Conservation (phyloP, 805 yeast genomes). For the Hermanozyma aechmeae region DNA sequence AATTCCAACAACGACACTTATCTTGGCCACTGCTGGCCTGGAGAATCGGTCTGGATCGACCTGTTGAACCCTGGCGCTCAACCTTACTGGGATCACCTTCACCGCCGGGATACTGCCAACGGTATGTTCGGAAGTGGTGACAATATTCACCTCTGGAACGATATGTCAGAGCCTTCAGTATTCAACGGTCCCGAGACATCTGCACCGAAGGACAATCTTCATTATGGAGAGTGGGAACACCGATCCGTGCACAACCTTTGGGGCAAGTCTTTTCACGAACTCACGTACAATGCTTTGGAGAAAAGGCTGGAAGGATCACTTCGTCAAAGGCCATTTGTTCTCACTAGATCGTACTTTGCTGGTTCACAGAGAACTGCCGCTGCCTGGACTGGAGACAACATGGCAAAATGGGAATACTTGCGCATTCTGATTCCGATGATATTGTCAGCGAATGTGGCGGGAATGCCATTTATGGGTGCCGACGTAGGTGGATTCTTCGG, state of each 20-base stretch:
- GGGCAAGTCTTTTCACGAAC: constrained; percentile 73
- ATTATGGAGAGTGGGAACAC: constrained; percentile 78
- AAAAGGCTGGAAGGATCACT: constrained; percentile 36
- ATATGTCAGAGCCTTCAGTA: constrained; percentile 96
- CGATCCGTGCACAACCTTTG: constrained; percentile 83
- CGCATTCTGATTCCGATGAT: constrained; percentile 79
- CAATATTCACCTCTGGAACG: constrained; percentile 88
- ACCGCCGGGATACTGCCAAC: constrained; percentile 33
- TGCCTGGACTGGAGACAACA: constrained; percentile 97
- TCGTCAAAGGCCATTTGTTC: constrained; percentile 69
- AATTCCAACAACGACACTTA: constrained; percentile 41
- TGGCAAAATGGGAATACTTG: constrained; percentile 86
- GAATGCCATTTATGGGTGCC: constrained; percentile 90
- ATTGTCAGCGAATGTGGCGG: constrained; percentile 69
- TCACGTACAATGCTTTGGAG: constrained; percentile 61
- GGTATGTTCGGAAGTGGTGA: constrained; percentile 33
- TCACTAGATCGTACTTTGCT: constrained; percentile 79
- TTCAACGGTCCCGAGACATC: constrained; percentile 93
- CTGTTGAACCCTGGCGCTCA: constrained; percentile 58
- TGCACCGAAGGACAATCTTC: constrained; percentile 73
- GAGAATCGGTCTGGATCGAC: constrained; percentile 91
- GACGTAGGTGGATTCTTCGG: constrained; percentile 98
- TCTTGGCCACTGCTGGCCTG: constrained; percentile 97
- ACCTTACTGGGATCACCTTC: constrained; percentile 51
- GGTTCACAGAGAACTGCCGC: constrained; percentile 92